These are phyloP conservation scores for Apiosordaria backusii DNA, from an alignment of 495 filamentous ascomycete genomes.

Conservation along the genomic window DNA sequence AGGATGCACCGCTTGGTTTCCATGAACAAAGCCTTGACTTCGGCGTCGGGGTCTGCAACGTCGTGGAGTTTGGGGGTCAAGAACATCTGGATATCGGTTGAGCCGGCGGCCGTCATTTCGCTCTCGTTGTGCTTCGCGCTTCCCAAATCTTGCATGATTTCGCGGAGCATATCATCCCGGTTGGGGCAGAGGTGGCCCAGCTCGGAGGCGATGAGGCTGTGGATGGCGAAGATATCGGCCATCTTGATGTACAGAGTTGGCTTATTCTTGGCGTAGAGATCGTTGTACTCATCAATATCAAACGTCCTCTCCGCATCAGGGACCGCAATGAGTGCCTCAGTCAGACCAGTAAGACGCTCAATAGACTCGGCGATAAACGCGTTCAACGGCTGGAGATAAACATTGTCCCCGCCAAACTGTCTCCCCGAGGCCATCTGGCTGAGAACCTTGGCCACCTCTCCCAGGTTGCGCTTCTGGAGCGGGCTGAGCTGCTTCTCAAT, in stretches of 20 bases:
- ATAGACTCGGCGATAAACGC: constrained; percentile 83
- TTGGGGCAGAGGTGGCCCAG: constrained; percentile 69
- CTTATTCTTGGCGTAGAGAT: constrained; percentile 91
- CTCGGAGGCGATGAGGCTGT: constrained; percentile 79
- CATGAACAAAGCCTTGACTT: constrained; percentile 89
- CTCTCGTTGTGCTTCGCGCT: constrained; percentile 93
- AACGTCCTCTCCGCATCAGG: constrained; percentile 85
- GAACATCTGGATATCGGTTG: constrained; percentile 87
- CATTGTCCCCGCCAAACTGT: constrained; percentile 87
- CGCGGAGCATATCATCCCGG: constrained; percentile 83
- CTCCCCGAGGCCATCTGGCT: constrained; percentile 80
- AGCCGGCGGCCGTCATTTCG: constrained; percentile 81
- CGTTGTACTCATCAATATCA: constrained; percentile 98
- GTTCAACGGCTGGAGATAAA: constrained; percentile 93
- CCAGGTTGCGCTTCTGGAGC: constrained; percentile 87
- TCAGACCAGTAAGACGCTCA: constrained; percentile 72
- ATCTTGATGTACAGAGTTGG: constrained; percentile 98
- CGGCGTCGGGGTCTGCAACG: constrained; percentile 86
- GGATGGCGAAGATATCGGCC: constrained; percentile 94
- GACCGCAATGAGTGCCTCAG: constrained; percentile 69
- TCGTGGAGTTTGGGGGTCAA: constrained; percentile 89
- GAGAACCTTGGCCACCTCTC: constrained; percentile 86
- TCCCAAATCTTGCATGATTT: constrained; percentile 87
- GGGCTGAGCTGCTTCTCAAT: constrained; percentile 82
- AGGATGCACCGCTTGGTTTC: constrained; percentile 96